Evolutionary conservation across 306 rosid species (phyloP), one percentile per base, ranked within the genome.

Genomic region (Inga laurina): DNA sequence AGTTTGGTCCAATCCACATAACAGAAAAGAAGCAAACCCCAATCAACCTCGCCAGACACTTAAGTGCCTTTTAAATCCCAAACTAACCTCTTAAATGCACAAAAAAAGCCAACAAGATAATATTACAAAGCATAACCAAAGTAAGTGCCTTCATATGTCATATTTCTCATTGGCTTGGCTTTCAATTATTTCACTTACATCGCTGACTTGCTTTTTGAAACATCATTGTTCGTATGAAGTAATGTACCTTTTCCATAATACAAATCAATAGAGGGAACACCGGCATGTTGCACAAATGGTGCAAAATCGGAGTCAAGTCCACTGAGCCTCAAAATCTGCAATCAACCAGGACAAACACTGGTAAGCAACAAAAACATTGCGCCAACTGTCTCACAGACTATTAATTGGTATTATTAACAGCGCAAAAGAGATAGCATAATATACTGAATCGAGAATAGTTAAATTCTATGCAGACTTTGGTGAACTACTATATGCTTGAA

Each of bases 281-380:
- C 99, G 15, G 99, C 97, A 81, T 93, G 96, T 48, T 93, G 99
- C 85, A 96, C 89, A 85, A 96, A 96, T 15, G 98, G 91, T 66
- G 95, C 98, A 83, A 91, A 96, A 88, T 96, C 99, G 75, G 99
- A 96, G 84, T 93, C 91, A 57, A 87, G 83, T 65, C 92, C 87
- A 76, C 97, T 86, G 27, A 93, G 94, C 87, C 99, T 90, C 79
- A 86, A 90, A 83, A 96, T 90, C 98, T 93, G 91, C 85, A 88
- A 84, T 69, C 81, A 82, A 85, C 78, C 79, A 82, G 74, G 76
- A 83, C 77, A 64, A 79, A 45, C 46, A n/a, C 21, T 8, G 74
- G 79, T 82, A 82, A 83, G 83, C 68, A 82, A 68, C 49, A 61
- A 82, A 69, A 72, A 74, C 5, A 66, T 14, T 14, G 71, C 11